A percentile compares a stretch with the other conserved stretches of the same genome.
Conservation (phyloP, 2,329 filamentous ascomycete genomes). For the Capronia epimyces region DNA sequence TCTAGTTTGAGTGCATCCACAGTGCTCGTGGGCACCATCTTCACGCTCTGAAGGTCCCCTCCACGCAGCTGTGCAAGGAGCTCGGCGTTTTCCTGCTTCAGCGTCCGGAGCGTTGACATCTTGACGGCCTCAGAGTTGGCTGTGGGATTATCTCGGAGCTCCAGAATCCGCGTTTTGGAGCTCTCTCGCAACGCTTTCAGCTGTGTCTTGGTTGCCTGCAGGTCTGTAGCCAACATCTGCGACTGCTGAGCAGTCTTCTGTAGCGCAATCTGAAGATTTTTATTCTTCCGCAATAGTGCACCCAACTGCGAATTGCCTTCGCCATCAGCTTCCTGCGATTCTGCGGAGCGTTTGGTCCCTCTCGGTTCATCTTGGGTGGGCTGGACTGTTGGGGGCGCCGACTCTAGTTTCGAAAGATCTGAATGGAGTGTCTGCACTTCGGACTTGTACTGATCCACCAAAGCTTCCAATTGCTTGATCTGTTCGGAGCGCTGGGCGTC, state of each 20-base stretch:
- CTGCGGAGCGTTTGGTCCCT: conserved; percentile 60
- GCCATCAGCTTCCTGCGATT: conserved; percentile 38
- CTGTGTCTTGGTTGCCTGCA: conserved; percentile 67
- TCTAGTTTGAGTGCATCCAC: conserved; percentile 71
- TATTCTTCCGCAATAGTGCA: conserved; percentile 79
- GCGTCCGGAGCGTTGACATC: conserved; percentile 66
- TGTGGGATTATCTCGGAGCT: conserved; percentile 87
- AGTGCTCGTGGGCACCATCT: conserved; percentile 69
- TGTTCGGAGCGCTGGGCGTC: conserved; percentile 64
- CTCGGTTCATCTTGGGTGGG: conserved; percentile 38
- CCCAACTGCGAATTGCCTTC: conserved; percentile 66
- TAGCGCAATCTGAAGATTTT: conserved; percentile 74
- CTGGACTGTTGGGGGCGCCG: conserved; percentile 34
- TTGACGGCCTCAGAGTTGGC: conserved; percentile 80
- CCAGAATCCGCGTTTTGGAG: conserved; percentile 73
- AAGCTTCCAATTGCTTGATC: conserved; percentile 73
- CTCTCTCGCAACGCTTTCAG: conserved; percentile 62
- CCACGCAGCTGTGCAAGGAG: conserved; percentile 66
- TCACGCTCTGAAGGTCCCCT: conserved; percentile 42
- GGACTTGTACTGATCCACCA: conserved; percentile 77
- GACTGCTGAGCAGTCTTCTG: conserved; percentile 63
- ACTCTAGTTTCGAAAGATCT: conserved; percentile 65
- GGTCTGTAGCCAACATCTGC: conserved; percentile 67
- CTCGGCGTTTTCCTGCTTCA: conserved; percentile 78
- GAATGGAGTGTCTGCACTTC: conserved; percentile 70